Conservation (phyloP, 2,329 filamentous ascomycete genomes). For the Clarireedia hainanense region DNA sequence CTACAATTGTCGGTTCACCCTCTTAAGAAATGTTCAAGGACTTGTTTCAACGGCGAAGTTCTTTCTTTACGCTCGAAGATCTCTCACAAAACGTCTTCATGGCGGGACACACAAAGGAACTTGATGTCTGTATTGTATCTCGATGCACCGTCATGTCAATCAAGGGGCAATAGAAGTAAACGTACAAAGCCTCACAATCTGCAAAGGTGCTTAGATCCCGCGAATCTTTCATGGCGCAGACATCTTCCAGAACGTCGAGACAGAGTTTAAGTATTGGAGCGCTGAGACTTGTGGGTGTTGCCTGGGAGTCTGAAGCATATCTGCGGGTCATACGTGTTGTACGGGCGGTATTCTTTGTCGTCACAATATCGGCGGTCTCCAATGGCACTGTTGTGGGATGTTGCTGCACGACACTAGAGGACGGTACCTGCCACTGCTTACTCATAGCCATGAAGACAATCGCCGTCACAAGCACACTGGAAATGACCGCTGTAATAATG, state of each 20-base stretch:
- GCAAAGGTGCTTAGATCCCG: background rate
- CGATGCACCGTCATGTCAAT: background rate
- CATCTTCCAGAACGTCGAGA: background rate
- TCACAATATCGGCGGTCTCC: too few species aligned
- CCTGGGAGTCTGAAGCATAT: background rate
- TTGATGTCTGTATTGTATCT: background rate
- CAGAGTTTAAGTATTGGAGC: background rate
- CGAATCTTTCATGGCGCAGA: background rate
- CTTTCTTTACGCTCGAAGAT: background rate
- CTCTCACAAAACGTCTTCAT: background rate
- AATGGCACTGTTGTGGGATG: too few species aligned
- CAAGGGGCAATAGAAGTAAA: background rate
- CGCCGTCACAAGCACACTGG: too few species aligned
- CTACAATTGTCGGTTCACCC: too few species aligned
- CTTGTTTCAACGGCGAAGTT: background rate
- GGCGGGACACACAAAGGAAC: background rate
- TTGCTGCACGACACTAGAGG: too few species aligned
- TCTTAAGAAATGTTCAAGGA: background rate
- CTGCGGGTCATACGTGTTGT: background rate
- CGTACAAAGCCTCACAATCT: background rate
- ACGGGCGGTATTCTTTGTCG: too few species aligned
- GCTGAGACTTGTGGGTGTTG: background rate
- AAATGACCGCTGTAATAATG: too few species aligned
- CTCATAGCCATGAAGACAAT: too few species aligned
- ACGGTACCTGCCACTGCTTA: too few species aligned